Evolutionary conservation across 495 filamentous ascomycete species (phyloP).

Genomic region (Penicillium robsamsonii): DNA sequence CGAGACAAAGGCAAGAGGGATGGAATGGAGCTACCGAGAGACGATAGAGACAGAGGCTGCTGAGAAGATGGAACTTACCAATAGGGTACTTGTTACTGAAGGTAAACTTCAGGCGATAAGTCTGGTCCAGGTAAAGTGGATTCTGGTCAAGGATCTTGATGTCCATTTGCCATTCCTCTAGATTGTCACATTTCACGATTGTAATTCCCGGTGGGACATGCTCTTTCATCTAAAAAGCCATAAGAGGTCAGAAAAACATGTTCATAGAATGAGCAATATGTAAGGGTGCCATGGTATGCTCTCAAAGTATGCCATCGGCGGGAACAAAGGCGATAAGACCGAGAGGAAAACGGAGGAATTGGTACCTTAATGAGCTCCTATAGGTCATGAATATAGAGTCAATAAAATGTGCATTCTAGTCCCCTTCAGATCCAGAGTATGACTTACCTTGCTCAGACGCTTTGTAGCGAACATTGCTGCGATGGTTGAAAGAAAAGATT

Average conservation of each 20-base stretch:
- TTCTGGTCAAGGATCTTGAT: conserved; percentile 89
- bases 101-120: conserved; percentile 80
- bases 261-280: neutral
- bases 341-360: conserved; percentile 3
- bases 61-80: conserved; percentile 50
- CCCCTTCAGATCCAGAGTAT: neutral
- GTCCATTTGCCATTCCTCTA: conserved; percentile 91
- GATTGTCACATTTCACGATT: conserved; percentile 74
- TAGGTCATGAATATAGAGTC: conserved; percentile 5
- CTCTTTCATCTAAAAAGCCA: conserved; percentile 41
- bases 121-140: conserved; percentile 79
- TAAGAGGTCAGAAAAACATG: neutral
- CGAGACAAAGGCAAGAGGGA: neutral
- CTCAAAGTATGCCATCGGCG: neutral
- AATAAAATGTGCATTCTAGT: neutral
- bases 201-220: conserved; percentile 66
- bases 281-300: neutral
- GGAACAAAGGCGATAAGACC: neutral
- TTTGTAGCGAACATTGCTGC: conserved; percentile 44
- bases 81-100: conserved; percentile 88
- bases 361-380: conserved; percentile 47
- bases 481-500: neutral
- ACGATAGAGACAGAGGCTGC: neutral
- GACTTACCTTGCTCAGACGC: conserved; percentile 48
- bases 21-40: neutral